Base-by-base conservation (phyloP, 2,329 filamentous ascomycete species). In the Cladosporium sp. region DNA sequence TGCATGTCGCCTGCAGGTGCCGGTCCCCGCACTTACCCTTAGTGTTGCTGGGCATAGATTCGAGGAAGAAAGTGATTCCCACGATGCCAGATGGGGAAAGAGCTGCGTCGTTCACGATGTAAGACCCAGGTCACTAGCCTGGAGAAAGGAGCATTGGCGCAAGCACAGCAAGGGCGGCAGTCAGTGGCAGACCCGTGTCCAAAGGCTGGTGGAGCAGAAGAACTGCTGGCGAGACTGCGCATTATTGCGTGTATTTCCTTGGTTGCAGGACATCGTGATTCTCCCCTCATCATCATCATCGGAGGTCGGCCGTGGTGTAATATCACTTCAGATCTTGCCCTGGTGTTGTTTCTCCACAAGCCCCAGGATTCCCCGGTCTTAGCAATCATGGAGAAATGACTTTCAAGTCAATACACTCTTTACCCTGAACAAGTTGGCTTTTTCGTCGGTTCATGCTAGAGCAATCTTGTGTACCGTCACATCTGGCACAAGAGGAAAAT, bases 21-120 rank as follows among this genome's bases (percentile, higher is more conserved):
- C 37, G 45, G 15, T 48, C 44, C 36, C 45, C 45, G 45, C 45
- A 48, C 37, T 27, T 41, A n/a, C 24, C n/a, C 17, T 40, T 47
- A 40, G 37, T 15, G 22, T 15, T 40, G 20, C 34, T 47, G 43
- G 32, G 43, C 43, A 36, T n/a, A 36, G 32, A n/a, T 4, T 36
- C 32, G 12, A 15, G 32, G 32, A 15, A 18, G 32, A 15, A 36
- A 15, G 13, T 27, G 12, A 17, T 37, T 38, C 20, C 32, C 43
- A 38, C 22, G 43, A 27, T 29, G 15, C 43, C 38, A n/a, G 22
- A 48, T 34, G 45, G 22, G 45, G 45, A 17, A 48, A 32, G 44
- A 47, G 30, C 7, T 18, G 36, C 18, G 44, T 27, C 44, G 43
- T 40, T 48, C 45, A 22, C 18, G 24, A 41, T 41, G 17, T 15